Evolutionary conservation across 2,329 filamentous ascomycete genomes (phyloP), one percentile per base, ranked within the genome.

Genomic region (Clarireedia homoeocarpa): DNA sequence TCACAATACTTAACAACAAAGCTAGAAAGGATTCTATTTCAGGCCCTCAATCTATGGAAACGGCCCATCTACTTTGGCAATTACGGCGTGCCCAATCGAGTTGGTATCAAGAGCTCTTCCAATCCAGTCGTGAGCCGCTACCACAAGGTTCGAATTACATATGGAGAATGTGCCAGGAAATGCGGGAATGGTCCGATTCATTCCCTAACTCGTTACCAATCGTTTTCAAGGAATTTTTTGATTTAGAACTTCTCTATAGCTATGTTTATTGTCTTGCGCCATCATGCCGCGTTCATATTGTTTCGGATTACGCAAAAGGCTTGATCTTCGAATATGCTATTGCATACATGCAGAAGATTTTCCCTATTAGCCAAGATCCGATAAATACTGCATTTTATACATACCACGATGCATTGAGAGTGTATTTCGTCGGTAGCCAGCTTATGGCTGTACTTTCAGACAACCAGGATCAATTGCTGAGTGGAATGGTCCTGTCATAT

Each of bases 41-140:
- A 64, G 75, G 68, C 57, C 78, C 69, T 62, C 77, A 73, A 64
- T 78, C 71, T 1, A 80, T 86, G 36, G 84, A 88, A 55, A 82
- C 88, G 5, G 90, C 91, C 0, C 75, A 90, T 10, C 79, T 91
- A 17, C 74, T 96, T 2, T 92, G 96, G 68, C 84, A 86, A 64
- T 81, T 97, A 7, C 86, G 92, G n/a, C 82, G 86, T 57, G 81
- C 89, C 6, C 87, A 97, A 69, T 97, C 94, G 0, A 80, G 80
- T 50, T 96, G 90, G 83, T 97, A 97, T 65, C 91, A 95, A 66
- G 82, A 86, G 23, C 81, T 96, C 2, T 94, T 94, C 67, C 89
- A 94, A 66, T 88, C 85, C 17, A 86, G 88, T 9, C 81, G 84
- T 1, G 76, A 80, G 2, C 80, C 82, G n/a, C 78, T 89, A 57